A percentile compares a stretch with the other conserved stretches of the same genome.
Conservation (phyloP, 306 rosid species). For the Prunus salicina region DNA sequence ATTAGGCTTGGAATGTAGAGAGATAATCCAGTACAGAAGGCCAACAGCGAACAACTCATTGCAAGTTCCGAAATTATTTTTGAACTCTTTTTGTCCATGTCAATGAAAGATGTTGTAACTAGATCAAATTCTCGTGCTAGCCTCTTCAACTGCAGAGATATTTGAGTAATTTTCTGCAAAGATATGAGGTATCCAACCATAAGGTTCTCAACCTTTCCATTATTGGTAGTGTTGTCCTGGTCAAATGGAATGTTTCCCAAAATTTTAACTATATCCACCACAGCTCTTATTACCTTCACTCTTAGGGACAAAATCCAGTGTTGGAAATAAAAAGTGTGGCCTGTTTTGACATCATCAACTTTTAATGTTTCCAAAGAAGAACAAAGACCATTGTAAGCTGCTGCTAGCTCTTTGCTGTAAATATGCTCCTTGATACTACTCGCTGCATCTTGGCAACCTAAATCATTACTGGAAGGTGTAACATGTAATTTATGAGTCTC, state of each 20-base stretch:
- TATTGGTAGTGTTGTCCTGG: constrained; percentile 3
- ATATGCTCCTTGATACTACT: constrained; percentile 12
- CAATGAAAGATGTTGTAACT: constrained; percentile 41
- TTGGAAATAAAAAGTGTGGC: constrained; percentile 49
- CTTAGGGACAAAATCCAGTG: constrained; percentile 63
- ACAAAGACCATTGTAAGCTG: constrained; percentile 37
- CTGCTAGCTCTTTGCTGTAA: constrained; percentile 32
- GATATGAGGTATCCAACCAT: constrained; percentile 13
- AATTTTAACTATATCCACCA: constrained; percentile 29
- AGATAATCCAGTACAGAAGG: constrained; percentile 46
- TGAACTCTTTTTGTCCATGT: constrained; percentile 49
- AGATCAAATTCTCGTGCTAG: constrained; percentile 51
- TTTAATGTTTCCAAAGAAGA: constrained; percentile 52
- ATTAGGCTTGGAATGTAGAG: constrained; percentile 33
- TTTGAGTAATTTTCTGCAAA: constrained; percentile 28
- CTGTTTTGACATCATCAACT: constrained; percentile 17
- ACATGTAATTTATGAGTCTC: constrained; percentile 28
- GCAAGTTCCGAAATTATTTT: constrained; percentile 44
- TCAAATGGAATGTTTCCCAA: constrained; percentile 25
- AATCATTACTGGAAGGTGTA: constrained; percentile 1
- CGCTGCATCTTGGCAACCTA: constrained; percentile 19
- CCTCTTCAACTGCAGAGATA: constrained; percentile 37
- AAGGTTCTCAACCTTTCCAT: constrained; percentile 17
- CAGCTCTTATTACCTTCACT: constrained; percentile 40
- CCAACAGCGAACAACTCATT: constrained; percentile 52